Base-by-base conservation (phyloP, 345 rosid species). In the Gossypium sturtianum region DNA sequence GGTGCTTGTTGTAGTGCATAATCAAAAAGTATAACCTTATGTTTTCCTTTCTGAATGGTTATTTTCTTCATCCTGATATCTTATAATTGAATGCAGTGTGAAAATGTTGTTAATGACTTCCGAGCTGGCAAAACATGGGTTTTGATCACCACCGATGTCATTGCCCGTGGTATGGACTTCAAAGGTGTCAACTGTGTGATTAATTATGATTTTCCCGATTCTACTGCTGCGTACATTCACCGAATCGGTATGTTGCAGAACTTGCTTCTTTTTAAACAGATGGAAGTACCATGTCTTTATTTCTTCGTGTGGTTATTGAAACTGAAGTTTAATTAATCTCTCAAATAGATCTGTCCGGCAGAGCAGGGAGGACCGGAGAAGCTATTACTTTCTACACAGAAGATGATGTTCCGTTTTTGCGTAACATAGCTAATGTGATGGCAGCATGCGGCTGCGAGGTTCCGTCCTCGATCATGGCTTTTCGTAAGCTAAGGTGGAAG, bases 81-180 rank as follows among this genome's bases (percentile, higher is more conserved):
- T 63, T 74, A 54, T 67, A 29, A 12, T 66, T 74, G 70, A 58
- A 79, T 75, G 73, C 87, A 95, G 99, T 82, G 97, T 10, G 97
- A 91, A 72, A 86, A 87, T 53, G 93, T 89, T 16, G 95, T 91
- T 13, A 89, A 92, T 79, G 81, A 85, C 78, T 94, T 94, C 79
- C 86, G 98, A 80, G 89, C 87, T 10, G 95, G 97, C 16, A 87
- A 91, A 79, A 89, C 85, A 49, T 94, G 99, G 97, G 94, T 94
- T 57, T 76, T 94, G 77, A 93, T 95, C 23, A 98, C 98, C 60
- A 95, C 97, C 29, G 98, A 95, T 84, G 94, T 95, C 70, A 84
- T 95, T 34, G 97, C 97, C 57, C 91, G 97, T 23, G 98, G 98
- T 38, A 91, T 95, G 99, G 99, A 95, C 83, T 95, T 95, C 85